These are phyloP conservation scores for Gloeopeniophorella convolvens DNA, from an alignment of 768 basidiomycete genomes.

Conservation along the genomic window DNA sequence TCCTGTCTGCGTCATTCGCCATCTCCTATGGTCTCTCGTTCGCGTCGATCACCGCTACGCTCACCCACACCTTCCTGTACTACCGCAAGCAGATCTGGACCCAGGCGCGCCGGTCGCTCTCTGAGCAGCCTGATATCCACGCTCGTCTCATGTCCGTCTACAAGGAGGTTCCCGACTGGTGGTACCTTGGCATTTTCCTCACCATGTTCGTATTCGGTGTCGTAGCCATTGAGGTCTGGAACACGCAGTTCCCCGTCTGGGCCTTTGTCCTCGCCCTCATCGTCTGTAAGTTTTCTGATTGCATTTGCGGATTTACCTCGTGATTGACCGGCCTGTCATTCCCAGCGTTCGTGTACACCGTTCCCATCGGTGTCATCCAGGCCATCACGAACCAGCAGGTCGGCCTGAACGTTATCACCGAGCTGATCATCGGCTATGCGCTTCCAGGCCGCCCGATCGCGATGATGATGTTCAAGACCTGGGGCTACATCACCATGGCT, in stretches of 20 bases:
- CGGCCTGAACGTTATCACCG: constrained; percentile 71
- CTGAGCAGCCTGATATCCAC: constrained; percentile 81
- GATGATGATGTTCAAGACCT: constrained; percentile 85
- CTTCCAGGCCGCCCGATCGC: constrained; percentile 74
- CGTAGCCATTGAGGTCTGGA: constrained; percentile 66
- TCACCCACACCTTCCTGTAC: constrained; percentile 65
- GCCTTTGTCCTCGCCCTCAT: constrained; percentile 66
- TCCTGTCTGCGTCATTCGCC: constrained; percentile 63
- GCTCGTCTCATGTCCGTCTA: constrained; percentile 76
- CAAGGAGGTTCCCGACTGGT: constrained; percentile 77
- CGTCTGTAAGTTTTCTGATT: constrained; percentile 35
- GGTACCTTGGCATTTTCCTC: constrained; percentile 67
- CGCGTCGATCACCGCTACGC: constrained; percentile 68
- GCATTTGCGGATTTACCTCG: background rate
- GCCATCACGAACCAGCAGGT: constrained; percentile 80
- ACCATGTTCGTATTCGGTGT: constrained; percentile 63
- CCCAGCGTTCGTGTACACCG: constrained; percentile 35
- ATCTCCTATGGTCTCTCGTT: constrained; percentile 76
- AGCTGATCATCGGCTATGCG: constrained; percentile 74
- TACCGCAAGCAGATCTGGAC: constrained; percentile 75
- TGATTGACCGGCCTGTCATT: background rate
- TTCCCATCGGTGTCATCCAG: constrained; percentile 52
- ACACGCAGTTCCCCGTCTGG: constrained; percentile 66
- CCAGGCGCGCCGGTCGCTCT: constrained; percentile 61
- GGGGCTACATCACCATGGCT: constrained; percentile 65